phyloP scores from a whole-genome alignment of 805 yeast species.

The Ogataea ganodermae region DNA sequence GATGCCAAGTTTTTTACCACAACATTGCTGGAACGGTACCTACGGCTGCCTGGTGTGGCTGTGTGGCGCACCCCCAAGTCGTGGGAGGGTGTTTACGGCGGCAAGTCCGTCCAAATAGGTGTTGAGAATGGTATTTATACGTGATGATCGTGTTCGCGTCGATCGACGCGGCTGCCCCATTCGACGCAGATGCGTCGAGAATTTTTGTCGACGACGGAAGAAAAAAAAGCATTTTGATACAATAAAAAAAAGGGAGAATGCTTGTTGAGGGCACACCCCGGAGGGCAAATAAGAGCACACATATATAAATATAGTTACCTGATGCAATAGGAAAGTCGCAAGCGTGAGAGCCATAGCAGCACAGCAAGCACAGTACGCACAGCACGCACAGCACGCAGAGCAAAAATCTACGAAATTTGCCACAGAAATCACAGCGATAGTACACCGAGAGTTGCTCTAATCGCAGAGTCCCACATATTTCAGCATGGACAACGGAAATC shows the following conservation, averaged over 20 bases:
- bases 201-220: neutral
- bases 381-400: neutral
- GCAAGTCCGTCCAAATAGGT: conserved; percentile 62
- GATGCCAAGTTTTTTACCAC: conserved; percentile 64
- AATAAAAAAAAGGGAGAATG: conserved; percentile 1
- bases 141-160: conserved; percentile 10
- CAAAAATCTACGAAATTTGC: no score
- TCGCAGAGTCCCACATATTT: neutral
- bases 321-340: neutral
- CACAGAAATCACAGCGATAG: no score
- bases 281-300: neutral
- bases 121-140: conserved; percentile 76
- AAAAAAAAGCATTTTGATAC: neutral
- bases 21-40: conserved; percentile 32
- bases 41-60: conserved; percentile 5
- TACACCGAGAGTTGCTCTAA: neutral
- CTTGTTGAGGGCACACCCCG: neutral
- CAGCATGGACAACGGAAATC: conserved; percentile 23
- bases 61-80: conserved; percentile 63
- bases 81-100: conserved; percentile 87
- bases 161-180: conserved; percentile 1
- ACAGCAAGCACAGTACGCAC: neutral
- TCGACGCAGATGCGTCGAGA: conserved; percentile 1
- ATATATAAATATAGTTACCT: neutral
- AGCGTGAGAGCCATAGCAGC: neutral